Evolutionary conservation across 441 rosid species (phyloP).

Genomic region (Populus trichocarpa): DNA sequence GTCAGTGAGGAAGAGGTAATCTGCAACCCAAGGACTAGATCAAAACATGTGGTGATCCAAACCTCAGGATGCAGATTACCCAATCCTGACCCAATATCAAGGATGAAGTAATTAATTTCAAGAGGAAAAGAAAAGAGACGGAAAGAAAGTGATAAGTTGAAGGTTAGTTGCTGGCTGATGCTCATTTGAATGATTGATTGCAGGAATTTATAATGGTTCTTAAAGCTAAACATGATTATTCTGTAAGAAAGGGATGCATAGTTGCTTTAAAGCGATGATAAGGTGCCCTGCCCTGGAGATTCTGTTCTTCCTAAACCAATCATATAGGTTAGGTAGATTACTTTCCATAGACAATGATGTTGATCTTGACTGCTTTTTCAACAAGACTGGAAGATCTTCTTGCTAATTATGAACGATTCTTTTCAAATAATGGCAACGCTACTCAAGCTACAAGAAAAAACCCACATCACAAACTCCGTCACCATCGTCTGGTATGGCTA

Average conservation of each 20-base stretch:
- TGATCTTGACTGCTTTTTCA: slow-evolving; percentile 41
- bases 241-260: neutral
- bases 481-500: neutral
- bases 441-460: neutral
- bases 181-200: slow-evolving; percentile 22
- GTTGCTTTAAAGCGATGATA: slow-evolving; percentile 27
- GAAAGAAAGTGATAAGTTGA: neutral
- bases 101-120: neutral
- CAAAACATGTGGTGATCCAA: slow-evolving; percentile 31
- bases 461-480: slow-evolving; percentile 13
- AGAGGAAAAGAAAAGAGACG: neutral
- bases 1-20: slow-evolving; percentile 69
- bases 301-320: slow-evolving; percentile 52
- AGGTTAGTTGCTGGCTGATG: slow-evolving; percentile 11
- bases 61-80: slow-evolving; percentile 99
- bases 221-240: slow-evolving; percentile 23
- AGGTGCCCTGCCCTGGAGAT: slow-evolving; percentile 37
- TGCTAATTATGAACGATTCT: slow-evolving; percentile 19
- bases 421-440: slow-evolving; percentile 6
- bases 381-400: slow-evolving; percentile 21
- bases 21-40: slow-evolving; percentile 73
- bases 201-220: slow-evolving; percentile 42
- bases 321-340: slow-evolving; percentile 21
- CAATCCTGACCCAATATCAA: slow-evolving; percentile 50
- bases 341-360: slow-evolving; percentile 35